These are phyloP conservation scores for Zygosaccharomyces pseudorouxii DNA, from an alignment of 805 yeast species.

Conservation along the genomic window DNA sequence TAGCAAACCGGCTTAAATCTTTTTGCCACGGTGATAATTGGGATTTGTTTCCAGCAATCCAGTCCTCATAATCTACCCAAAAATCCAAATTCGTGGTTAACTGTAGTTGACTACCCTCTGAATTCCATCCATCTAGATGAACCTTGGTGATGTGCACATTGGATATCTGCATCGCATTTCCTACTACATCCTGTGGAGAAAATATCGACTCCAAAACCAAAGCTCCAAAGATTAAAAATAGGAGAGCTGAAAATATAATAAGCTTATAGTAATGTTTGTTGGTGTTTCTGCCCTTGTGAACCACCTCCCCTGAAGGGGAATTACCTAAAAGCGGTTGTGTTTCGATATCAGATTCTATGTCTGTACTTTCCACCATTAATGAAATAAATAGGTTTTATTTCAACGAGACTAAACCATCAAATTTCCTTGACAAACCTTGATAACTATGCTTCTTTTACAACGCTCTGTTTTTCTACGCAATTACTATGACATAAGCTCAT, in stretches of 20 bases:
- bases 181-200: slow-evolving; percentile 17
- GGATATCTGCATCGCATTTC: slow-evolving; percentile 19
- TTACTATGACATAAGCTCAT: neutral
- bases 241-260: neutral
- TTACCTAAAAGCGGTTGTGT: slow-evolving; percentile 20
- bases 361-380: neutral
- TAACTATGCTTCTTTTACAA: neutral
- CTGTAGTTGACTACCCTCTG: slow-evolving; percentile 23
- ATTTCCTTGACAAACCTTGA: too few species aligned
- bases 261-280: neutral
- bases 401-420: neutral
- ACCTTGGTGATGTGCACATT: slow-evolving; percentile 20
- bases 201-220: slow-evolving; percentile 10
- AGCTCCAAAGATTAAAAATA: neutral
- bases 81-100: slow-evolving; percentile 13
- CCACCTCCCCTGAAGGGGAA: neutral
- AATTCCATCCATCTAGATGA: slow-evolving; percentile 32
- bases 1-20: slow-evolving; percentile 13
- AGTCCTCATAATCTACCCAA: slow-evolving; percentile 21
- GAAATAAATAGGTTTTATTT: neutral
- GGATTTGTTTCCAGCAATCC: slow-evolving; percentile 9
- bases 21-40: slow-evolving; percentile 10
- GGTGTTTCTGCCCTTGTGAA: neutral
- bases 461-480: neutral
- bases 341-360: slow-evolving; percentile 15